Evolutionary conservation across 345 rosid genomes (phyloP), one percentile per base, ranked within the genome.

Genomic region (Eucalyptus albens): DNA sequence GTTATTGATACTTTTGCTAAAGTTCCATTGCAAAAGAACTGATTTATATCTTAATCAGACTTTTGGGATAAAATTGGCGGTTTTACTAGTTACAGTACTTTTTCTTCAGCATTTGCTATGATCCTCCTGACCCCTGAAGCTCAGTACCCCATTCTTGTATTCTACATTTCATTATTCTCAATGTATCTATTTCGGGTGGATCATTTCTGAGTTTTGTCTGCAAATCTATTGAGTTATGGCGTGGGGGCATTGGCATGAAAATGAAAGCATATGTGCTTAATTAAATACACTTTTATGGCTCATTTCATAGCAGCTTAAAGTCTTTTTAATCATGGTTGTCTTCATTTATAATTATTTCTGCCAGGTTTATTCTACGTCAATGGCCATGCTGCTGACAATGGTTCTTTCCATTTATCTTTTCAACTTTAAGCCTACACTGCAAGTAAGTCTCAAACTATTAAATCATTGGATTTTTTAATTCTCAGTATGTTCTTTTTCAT

Each of bases 301-400:
- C 11, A 19, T 51, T 37, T 42, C 21, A 22, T 56, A 51, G 45
- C 19, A 33, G 62, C 19, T n/a, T 86, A 45, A 4, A 60, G 83
- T 56, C 33, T 26, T 81, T 55, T 33, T 90, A 80, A 87, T 26
- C 26, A 44, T 2, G 7, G n/a, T 37, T 49, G 3, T 37, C 37
- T 26, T 80, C 45, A 49, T 86, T 59, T 62, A 44, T 81, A 88
- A 83, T 88, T 80, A 27, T 29, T 50, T 50, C 53, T 91, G 89
- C 33, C 90, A 97, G 99, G 97, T 97, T 16, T 95, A 96, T 92
- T 94, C 99, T 33, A 97, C 97, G 47, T 97, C 99, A 86, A 94
- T 96, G 98, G 98, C 98, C 24, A 97, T 97, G 98, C 94, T 97
- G 55, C 95, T 95, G 87, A 97, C 97, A 51, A 94, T 94, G 97